Conservation (phyloP, 805 yeast genomes). For the Nadsonia fulvescens region DNA sequence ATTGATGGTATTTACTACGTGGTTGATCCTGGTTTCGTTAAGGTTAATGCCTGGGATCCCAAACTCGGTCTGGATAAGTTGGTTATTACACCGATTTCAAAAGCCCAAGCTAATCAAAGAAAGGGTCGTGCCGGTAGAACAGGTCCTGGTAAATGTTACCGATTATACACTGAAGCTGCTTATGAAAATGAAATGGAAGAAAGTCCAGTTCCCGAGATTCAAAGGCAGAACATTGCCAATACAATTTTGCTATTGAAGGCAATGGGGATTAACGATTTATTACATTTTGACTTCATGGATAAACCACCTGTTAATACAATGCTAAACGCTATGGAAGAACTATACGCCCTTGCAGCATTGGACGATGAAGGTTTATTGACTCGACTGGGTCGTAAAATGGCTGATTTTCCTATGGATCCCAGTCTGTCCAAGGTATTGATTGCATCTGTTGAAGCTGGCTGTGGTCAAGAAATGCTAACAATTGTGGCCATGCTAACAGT, state of each 20-base stretch:
- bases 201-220: slow-evolving; percentile 82
- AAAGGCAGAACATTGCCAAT: slow-evolving; percentile 61
- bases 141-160: slow-evolving; percentile 87
- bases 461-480: slow-evolving; percentile 51
- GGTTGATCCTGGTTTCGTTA: slow-evolving; percentile 87
- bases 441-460: slow-evolving; percentile 38
- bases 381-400: slow-evolving; percentile 63
- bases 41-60: slow-evolving; percentile 80
- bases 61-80: slow-evolving; percentile 77
- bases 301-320: slow-evolving; percentile 63
- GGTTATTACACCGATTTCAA: slow-evolving; percentile 73
- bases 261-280: slow-evolving; percentile 66
- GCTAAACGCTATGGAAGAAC: slow-evolving; percentile 55
- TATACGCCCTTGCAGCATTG: slow-evolving; percentile 79
- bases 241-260: slow-evolving; percentile 64
- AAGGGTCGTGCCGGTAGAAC: slow-evolving; percentile 98
- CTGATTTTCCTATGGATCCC: slow-evolving; percentile 85
- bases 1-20: slow-evolving; percentile 92
- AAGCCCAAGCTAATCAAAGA: slow-evolving; percentile 90
- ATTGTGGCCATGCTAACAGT: slow-evolving; percentile 77
- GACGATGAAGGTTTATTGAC: slow-evolving; percentile 68
- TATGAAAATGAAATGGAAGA: slow-evolving; percentile 59
- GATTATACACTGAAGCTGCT: slow-evolving; percentile 74
- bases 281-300: slow-evolving; percentile 81
- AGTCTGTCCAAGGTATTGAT: slow-evolving; percentile 65